These are phyloP conservation scores for Taxillus chinensis DNA, from an alignment of 164 flowering plant species.

Conservation along the genomic window DNA sequence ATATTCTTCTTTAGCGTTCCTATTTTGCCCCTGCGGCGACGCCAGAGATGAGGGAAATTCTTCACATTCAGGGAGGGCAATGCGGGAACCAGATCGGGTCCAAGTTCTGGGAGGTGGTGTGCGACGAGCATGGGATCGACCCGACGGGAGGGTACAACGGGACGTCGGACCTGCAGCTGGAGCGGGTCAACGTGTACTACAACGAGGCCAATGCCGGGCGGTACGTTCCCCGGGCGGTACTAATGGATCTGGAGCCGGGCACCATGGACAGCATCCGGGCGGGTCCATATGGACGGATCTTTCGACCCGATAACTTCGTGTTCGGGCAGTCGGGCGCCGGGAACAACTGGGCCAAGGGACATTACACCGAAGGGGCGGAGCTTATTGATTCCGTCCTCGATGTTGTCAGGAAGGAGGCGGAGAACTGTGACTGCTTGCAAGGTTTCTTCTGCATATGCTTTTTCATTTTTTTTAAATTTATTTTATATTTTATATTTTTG, in stretches of 20 bases:
- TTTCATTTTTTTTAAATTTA: background rate
- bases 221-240: constrained; percentile 20
- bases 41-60: constrained; percentile 19
- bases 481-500: background rate
- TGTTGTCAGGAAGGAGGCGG: constrained; percentile 23
- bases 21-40: constrained; percentile 7
- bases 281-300: constrained; percentile 19
- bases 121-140: constrained; percentile 21
- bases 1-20: background rate
- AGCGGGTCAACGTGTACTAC: constrained; percentile 19
- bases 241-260: constrained; percentile 26
- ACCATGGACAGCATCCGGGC: constrained; percentile 19
- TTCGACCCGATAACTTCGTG: constrained; percentile 20
- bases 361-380: constrained; percentile 23
- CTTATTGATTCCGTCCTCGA: constrained; percentile 23
- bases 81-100: constrained; percentile 25
- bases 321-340: constrained; percentile 21
- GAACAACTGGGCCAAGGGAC: constrained; percentile 23
- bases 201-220: constrained; percentile 15
- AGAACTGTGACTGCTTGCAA: constrained; percentile 22
- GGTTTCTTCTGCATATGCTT: constrained; percentile 4
- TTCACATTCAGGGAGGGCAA: constrained; percentile 24
- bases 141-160: constrained; percentile 17
- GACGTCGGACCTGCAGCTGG: constrained; percentile 15
- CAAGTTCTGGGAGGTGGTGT: constrained; percentile 19